phyloP scores from a whole-genome alignment of 352 stramenopile species.

The Globisporangium nunn region DNA sequence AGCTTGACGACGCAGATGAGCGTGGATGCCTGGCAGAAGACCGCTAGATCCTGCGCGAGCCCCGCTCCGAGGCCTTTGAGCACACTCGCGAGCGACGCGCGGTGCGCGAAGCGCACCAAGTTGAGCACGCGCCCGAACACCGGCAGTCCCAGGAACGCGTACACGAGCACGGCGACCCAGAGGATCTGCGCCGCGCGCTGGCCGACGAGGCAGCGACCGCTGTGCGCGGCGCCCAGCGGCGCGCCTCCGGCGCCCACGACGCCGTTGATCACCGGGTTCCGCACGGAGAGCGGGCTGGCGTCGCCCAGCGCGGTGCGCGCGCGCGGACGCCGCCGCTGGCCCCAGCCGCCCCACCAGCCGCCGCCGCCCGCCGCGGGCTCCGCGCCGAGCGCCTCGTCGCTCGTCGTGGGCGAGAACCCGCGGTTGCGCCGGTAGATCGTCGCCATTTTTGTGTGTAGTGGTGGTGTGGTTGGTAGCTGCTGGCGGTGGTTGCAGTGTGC shows the following conservation, averaged over 20 bases:
- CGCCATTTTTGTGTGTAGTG: slow-evolving; percentile 21
- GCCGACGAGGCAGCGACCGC: slow-evolving; percentile 16
- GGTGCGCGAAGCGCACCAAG: slow-evolving; percentile 50
- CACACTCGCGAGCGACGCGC: slow-evolving; percentile 37
- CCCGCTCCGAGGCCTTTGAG: slow-evolving; percentile 38
- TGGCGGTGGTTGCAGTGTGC: background rate
- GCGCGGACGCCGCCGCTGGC: background rate
- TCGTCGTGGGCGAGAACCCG: slow-evolving; percentile 26
- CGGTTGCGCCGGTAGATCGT: slow-evolving; percentile 62
- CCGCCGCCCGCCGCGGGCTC: slow-evolving; percentile 11
- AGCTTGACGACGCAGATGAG: slow-evolving; percentile 65
- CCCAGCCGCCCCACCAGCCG: slow-evolving; percentile 7
- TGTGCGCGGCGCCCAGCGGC: background rate
- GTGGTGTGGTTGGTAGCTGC: background rate
- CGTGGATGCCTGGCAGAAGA: slow-evolving; percentile 56
- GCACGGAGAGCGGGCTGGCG: slow-evolving; percentile 7
- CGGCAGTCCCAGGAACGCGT: slow-evolving; percentile 55
- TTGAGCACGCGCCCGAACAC: slow-evolving; percentile 58
- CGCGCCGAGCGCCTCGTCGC: slow-evolving; percentile 17
- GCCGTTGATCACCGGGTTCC: slow-evolving; percentile 11
- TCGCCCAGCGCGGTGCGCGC: slow-evolving; percentile 20
- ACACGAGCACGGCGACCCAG: slow-evolving; percentile 60
- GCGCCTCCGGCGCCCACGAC: slow-evolving; percentile 7
- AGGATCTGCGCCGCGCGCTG: slow-evolving; percentile 48
- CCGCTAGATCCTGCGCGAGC: slow-evolving; percentile 47